A percentile compares a stretch with the other conserved stretches of the same genome.
phyloP scores from a whole-genome alignment of 192 early-diverging fungal genomes.

The Umbelopsis sp. region DNA sequence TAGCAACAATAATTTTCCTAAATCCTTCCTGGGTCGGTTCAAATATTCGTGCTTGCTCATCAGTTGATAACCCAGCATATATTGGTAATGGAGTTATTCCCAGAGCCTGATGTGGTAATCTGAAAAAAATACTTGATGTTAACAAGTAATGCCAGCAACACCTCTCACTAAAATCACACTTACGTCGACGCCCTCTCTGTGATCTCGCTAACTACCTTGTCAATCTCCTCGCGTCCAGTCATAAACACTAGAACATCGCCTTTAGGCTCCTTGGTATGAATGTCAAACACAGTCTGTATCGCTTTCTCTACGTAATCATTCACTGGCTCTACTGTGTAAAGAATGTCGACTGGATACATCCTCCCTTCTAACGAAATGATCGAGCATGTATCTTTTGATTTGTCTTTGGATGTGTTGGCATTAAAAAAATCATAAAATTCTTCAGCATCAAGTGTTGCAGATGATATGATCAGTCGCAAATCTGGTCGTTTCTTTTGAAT shows the following conservation, averaged over 20 bases:
- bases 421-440: constrained; percentile 73
- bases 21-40: constrained; percentile 51
- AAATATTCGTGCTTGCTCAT: constrained; percentile 70
- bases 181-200: constrained; percentile 56
- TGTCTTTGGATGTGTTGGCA: constrained; percentile 45
- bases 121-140: constrained; percentile 7
- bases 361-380: constrained; percentile 77
- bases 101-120: constrained; percentile 35
- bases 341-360: constrained; percentile 70
- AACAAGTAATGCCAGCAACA: constrained; percentile 12
- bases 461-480: constrained; percentile 73
- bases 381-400: constrained; percentile 52
- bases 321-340: constrained; percentile 61
- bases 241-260: constrained; percentile 76
- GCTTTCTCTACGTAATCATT: constrained; percentile 65
- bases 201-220: constrained; percentile 61
- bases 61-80: constrained; percentile 71
- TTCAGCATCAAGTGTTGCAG: constrained; percentile 81
- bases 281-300: constrained; percentile 74
- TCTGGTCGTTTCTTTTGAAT: constrained; percentile 72
- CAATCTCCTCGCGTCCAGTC: constrained; percentile 79
- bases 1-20: constrained; percentile 87
- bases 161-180: neutral
- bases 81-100: constrained; percentile 60
- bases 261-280: constrained; percentile 65